Evolutionary conservation across 495 filamentous ascomycete species (phyloP).

Genomic region (Neurospora pannonica): DNA sequence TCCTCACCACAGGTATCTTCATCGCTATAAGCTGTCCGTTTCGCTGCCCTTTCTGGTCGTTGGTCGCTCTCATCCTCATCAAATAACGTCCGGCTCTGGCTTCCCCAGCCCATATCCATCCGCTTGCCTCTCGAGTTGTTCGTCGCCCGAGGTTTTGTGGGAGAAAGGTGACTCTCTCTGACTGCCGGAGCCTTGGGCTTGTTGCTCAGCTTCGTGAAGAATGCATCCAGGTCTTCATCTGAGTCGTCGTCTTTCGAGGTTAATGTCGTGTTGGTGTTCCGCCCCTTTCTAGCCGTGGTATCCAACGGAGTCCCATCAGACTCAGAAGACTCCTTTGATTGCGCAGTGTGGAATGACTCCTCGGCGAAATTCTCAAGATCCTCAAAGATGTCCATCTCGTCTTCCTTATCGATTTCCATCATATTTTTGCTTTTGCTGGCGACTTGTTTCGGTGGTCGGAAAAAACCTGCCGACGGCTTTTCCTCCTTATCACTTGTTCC

Average conservation of each 20-base stretch:
- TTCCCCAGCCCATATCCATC: neutral
- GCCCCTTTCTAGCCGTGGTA: neutral
- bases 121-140: neutral
- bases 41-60: neutral
- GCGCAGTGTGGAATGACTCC: neutral
- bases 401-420: neutral
- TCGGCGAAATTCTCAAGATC: neutral
- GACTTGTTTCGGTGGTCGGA: neutral
- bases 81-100: neutral
- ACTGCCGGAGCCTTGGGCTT: neutral
- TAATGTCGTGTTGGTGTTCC: neutral
- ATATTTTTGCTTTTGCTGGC: neutral
- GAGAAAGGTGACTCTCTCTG: neutral
- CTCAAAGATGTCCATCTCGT: neutral
- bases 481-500: neutral
- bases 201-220: neutral
- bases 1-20: neutral
- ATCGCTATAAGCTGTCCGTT: neutral
- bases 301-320: neutral
- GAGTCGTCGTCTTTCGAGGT: neutral
- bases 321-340: neutral
- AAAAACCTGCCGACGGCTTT: neutral
- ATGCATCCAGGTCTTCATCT: neutral
- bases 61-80: neutral
- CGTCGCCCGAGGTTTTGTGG: neutral